Percentiles rank a stretch among this genome's conserved stretches.
phyloP scores from a whole-genome alignment of 805 yeast genomes.

The Kodamaea leandrae region DNA sequence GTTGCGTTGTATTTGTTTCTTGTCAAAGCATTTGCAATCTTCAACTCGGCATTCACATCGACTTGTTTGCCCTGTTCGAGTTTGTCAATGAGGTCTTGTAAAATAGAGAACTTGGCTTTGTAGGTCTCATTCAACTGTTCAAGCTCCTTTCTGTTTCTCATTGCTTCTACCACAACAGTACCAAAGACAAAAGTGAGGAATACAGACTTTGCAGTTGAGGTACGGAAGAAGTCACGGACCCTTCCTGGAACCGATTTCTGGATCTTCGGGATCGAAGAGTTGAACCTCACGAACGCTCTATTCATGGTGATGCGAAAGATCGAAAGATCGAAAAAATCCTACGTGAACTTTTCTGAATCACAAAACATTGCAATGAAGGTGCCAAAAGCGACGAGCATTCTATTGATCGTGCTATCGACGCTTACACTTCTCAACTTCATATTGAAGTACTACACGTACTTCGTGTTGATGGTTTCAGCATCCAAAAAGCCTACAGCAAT shows the following conservation, averaged over 20 bases:
- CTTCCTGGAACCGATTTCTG: conserved; percentile 3
- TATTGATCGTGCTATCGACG: conserved; percentile 31
- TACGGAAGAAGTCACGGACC: conserved; percentile 27
- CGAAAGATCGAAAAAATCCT: not conserved
- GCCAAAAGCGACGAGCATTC: conserved; percentile 33
- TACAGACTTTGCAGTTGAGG: conserved; percentile 38
- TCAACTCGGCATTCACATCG: conserved; percentile 43
- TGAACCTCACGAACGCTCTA: not conserved
- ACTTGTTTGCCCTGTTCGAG: conserved; percentile 34
- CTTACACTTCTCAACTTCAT: conserved; percentile 32
- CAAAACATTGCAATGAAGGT: conserved; percentile 24
- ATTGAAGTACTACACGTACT: conserved; percentile 38
- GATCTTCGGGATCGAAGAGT: conserved; percentile 7
- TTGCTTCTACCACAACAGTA: conserved; percentile 47
- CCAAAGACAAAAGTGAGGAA: conserved; percentile 39
- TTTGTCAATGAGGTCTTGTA: conserved; percentile 30
- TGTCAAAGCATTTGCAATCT: conserved; percentile 42
- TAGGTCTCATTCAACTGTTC: conserved; percentile 43
- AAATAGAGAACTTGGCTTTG: conserved; percentile 30
- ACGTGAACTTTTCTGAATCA: not conserved
- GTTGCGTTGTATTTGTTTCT: conserved; percentile 31
- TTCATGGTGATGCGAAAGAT: not conserved
- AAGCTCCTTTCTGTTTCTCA: conserved; percentile 42
- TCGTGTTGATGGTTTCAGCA: conserved; percentile 32
- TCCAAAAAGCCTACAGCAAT: conserved; percentile 20